Evolutionary conservation across 345 rosid species (phyloP).

Genomic region (Bruguiera sexangula): DNA sequence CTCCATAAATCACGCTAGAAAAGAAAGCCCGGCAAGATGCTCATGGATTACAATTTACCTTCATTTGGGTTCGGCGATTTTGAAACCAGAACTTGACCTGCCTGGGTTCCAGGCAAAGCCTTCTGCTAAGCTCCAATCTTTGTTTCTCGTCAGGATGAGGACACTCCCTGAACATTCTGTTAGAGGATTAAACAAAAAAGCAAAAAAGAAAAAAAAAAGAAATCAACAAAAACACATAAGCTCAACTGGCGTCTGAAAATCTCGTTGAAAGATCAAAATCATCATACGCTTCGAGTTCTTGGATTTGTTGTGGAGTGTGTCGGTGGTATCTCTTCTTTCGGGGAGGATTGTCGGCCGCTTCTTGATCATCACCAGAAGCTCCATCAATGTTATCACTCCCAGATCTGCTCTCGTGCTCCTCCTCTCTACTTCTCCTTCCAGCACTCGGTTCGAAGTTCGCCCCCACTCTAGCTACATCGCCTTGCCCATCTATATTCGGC

Average conservation of each 20-base stretch:
- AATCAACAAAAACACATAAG: neutral
- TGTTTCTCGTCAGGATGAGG: slow-evolving; percentile 98
- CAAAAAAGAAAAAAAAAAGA: neutral
- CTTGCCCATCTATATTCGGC: slow-evolving; percentile 44
- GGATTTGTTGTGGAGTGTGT: slow-evolving; percentile 99
- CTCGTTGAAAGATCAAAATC: neutral
- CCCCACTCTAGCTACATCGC: slow-evolving; percentile 22
- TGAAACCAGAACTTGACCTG: slow-evolving; percentile 99
- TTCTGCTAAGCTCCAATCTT: slow-evolving; percentile 67
- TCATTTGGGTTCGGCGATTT: slow-evolving; percentile 93
- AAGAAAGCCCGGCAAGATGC: neutral
- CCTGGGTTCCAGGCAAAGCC: slow-evolving; percentile 82
- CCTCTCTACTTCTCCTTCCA: slow-evolving; percentile 28
- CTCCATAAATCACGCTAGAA: neutral
- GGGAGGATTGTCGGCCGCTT: slow-evolving; percentile 80
- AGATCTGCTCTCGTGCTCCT: slow-evolving; percentile 70
- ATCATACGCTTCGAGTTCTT: slow-evolving; percentile 90
- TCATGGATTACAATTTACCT: slow-evolving; percentile 41
- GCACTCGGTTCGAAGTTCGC: slow-evolving; percentile 16
- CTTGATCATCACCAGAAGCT: slow-evolving; percentile 92
- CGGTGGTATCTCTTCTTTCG: slow-evolving; percentile 96
- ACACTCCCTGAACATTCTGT: slow-evolving; percentile 77
- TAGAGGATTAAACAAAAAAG: neutral
- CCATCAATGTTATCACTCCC: slow-evolving; percentile 96
- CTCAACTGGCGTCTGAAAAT: neutral